Evolutionary conservation across 2,329 filamentous ascomycete species (phyloP).

Genomic region (Pestalotiopsis fici): DNA sequence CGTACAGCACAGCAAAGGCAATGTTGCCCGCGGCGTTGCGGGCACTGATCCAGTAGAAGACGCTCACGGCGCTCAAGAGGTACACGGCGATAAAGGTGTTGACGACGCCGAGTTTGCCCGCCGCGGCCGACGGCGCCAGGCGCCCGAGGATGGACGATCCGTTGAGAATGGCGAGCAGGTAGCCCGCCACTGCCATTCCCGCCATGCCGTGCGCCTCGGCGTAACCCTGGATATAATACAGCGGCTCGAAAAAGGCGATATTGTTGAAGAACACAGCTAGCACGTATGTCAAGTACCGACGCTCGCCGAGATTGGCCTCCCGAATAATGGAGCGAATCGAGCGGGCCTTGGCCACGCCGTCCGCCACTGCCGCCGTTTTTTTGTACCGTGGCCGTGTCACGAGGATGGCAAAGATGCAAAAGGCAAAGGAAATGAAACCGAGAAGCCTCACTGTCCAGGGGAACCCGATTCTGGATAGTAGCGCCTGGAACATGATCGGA

Average conservation of each 20-base stretch:
- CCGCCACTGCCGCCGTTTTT: neutral
- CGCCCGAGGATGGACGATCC: conserved; percentile 2
- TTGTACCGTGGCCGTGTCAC: conserved; percentile 4
- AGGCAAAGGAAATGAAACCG: conserved; percentile 2
- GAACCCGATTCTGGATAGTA: neutral
- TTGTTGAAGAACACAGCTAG: conserved; percentile 8
- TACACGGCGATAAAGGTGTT: conserved; percentile 1
- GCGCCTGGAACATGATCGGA: conserved; percentile 8
- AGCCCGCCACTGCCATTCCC: neutral
- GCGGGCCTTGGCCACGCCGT: neutral
- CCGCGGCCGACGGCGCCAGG: neutral
- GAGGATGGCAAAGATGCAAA: conserved; percentile 5
- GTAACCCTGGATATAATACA: conserved; percentile 1
- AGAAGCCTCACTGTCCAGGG: conserved; percentile 4
- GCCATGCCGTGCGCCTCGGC: conserved; percentile 1
- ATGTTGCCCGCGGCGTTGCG: conserved; percentile 2
- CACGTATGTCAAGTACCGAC: neutral
- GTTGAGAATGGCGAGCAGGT: conserved; percentile 7
- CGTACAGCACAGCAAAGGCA: conserved; percentile 3
- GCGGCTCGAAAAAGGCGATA: conserved; percentile 4
- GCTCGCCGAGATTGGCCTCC: neutral
- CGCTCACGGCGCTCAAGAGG: neutral
- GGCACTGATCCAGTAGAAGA: conserved; percentile 8
- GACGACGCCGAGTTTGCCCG: neutral
- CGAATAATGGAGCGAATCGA: neutral